Conservation (phyloP, 2,329 filamentous ascomycete species). For the Chrysosporium queenslandicum region DNA sequence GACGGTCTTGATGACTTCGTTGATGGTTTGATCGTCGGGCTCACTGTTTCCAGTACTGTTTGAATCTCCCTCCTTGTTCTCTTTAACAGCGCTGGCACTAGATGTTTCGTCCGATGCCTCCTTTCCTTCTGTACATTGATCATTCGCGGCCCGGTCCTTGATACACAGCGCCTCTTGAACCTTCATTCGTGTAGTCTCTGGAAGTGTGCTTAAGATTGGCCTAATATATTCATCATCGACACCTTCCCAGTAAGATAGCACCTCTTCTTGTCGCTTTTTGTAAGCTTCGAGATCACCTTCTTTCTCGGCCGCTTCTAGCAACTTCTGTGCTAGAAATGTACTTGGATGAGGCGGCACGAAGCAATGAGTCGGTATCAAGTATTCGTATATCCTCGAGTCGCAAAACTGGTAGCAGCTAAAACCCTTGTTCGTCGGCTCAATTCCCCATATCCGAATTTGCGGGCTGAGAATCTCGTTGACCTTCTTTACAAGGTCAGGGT, state of each 20-base stretch:
- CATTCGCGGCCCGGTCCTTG: conserved; percentile 18
- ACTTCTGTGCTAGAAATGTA: conserved; percentile 71
- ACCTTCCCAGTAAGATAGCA: conserved; percentile 69
- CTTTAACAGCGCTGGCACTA: background rate
- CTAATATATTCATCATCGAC: conserved; percentile 73
- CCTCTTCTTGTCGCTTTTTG: conserved; percentile 61
- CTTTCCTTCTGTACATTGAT: conserved; percentile 14
- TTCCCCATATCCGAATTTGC: conserved; percentile 93
- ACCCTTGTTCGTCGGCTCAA: conserved; percentile 74
- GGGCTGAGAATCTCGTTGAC: conserved; percentile 78
- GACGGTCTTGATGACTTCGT: conserved; percentile 59
- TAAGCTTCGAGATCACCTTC: conserved; percentile 61
- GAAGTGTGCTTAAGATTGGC: conserved; percentile 46
- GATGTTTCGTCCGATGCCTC: conserved; percentile 9
- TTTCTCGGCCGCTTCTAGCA: conserved; percentile 68
- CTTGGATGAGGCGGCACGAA: conserved; percentile 86
- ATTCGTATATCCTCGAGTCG: conserved; percentile 95
- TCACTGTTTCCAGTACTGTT: conserved; percentile 17
- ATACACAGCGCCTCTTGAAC: conserved; percentile 35
- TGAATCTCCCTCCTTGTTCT: conserved; percentile 14
- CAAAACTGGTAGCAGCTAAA: conserved; percentile 94
- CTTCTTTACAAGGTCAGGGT: conserved; percentile 73
- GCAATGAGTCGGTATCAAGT: conserved; percentile 85
- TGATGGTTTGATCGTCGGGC: conserved; percentile 36
- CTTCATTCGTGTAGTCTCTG: conserved; percentile 33